phyloP scores from a whole-genome alignment of 1,139 yeast genomes.

The Protomyces inundatus region DNA sequence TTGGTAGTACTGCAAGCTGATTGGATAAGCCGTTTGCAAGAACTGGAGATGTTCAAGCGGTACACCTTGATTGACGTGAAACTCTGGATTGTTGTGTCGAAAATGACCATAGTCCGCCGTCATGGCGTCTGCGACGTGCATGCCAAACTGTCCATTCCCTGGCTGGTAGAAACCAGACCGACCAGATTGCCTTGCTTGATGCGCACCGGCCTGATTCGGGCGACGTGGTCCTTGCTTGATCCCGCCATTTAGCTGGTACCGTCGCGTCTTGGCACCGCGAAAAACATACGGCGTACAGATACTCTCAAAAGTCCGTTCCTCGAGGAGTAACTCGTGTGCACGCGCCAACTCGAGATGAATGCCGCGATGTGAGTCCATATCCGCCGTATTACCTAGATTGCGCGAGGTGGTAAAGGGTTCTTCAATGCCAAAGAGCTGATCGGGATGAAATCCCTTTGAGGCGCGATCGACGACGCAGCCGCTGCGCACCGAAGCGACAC shows the following conservation, averaged over 20 bases:
- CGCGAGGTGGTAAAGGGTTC: slow-evolving; percentile 34
- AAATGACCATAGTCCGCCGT: background rate
- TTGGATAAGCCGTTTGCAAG: background rate
- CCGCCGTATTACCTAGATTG: slow-evolving; percentile 35
- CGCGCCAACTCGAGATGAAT: slow-evolving; percentile 34
- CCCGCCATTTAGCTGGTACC: background rate
- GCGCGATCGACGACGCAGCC: slow-evolving; percentile 32
- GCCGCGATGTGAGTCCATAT: slow-evolving; percentile 34
- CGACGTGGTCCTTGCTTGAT: background rate
- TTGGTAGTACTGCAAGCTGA: background rate
- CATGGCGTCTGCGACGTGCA: background rate
- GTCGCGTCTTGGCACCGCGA: background rate
- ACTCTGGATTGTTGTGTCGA: background rate
- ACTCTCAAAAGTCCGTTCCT: background rate
- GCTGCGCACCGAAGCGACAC: slow-evolving; percentile 33
- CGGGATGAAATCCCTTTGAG: slow-evolving; percentile 34
- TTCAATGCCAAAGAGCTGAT: slow-evolving; percentile 34
- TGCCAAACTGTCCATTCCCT: background rate
- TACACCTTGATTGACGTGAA: background rate
- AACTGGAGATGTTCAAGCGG: background rate
- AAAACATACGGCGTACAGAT: background rate
- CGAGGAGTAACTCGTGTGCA: slow-evolving; percentile 31
- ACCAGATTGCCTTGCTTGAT: background rate
- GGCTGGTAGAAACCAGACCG: background rate
- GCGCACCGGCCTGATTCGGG: background rate